A percentile compares a stretch with the other conserved stretches of the same genome.
phyloP scores from a whole-genome alignment of 192 early-diverging fungal species.

The Lunasporangiospora selenospora region DNA sequence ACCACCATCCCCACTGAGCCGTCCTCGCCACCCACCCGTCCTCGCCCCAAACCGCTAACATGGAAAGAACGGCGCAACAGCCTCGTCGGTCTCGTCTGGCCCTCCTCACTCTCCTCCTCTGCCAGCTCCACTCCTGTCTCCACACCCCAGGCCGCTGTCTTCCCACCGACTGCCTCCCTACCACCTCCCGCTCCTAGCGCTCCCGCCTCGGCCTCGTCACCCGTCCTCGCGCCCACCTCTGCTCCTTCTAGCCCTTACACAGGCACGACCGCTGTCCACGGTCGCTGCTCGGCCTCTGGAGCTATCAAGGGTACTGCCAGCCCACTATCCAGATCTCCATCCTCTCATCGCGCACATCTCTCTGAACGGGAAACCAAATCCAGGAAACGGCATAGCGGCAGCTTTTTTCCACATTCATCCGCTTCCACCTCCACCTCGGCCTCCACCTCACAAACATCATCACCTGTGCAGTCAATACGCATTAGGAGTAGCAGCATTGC shows the following conservation, averaged over 20 bases:
- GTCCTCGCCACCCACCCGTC: slow-evolving; percentile 7
- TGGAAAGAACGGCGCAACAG: slow-evolving; percentile 46
- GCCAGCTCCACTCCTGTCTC: slow-evolving; percentile 21
- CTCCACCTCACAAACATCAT: neutral
- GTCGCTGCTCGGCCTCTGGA: no score
- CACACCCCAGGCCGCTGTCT: slow-evolving; percentile 21
- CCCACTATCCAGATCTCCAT: no score
- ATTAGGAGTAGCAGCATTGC: no score
- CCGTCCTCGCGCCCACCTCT: neutral
- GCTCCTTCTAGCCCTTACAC: neutral
- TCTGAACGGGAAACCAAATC: no score
- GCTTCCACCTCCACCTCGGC: neutral
- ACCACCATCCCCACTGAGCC: slow-evolving; percentile 19
- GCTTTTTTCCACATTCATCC: slow-evolving; percentile 14
- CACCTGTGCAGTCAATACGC: no score
- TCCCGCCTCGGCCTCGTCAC: neutral
- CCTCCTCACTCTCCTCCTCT: slow-evolving; percentile 31
- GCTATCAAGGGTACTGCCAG: no score
- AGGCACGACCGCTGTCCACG: no score
- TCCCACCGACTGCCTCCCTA: no score
- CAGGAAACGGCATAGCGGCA: slow-evolving; percentile 33
- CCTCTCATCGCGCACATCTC: no score
- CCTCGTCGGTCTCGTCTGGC: slow-evolving; percentile 39
- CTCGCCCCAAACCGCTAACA: slow-evolving; percentile 28
- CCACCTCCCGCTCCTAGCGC: no score